Evolutionary conservation across 495 filamentous ascomycete genomes (phyloP).

Genomic region (Viridothelium virens): DNA sequence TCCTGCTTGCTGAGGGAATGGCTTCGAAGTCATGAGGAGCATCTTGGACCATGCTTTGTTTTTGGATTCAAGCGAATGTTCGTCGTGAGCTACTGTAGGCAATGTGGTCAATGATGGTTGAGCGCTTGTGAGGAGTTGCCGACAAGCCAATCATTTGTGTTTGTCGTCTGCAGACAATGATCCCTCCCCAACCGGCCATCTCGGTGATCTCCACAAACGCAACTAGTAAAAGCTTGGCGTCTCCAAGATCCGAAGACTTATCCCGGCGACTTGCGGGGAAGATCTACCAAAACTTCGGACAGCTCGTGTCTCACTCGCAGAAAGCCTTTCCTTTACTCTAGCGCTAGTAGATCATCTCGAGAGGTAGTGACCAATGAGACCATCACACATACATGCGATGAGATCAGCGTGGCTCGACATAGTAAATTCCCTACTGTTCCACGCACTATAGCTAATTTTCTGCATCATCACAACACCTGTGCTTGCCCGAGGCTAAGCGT

Average conservation of each 20-base stretch:
- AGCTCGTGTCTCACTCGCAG: background rate
- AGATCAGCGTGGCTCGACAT: background rate
- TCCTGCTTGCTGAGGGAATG: too few species aligned
- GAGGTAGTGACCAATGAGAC: background rate
- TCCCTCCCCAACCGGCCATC: background rate
- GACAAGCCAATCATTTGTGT: background rate
- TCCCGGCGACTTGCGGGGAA: constrained; percentile 8
- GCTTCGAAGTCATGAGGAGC: too few species aligned
- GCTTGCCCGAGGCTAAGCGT: background rate
- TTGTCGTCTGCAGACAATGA: background rate
- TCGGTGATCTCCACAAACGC: background rate
- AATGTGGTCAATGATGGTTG: too few species aligned
- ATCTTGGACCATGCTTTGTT: too few species aligned
- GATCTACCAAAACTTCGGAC: background rate
- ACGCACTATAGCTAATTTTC: background rate
- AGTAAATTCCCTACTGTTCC: background rate
- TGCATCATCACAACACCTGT: background rate
- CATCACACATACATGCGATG: background rate
- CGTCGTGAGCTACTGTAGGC: too few species aligned
- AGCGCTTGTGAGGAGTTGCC: too few species aligned
- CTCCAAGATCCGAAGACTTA: background rate
- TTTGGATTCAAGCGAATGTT: too few species aligned
- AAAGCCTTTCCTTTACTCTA: background rate
- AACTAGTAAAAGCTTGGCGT: background rate
- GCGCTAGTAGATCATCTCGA: background rate